Evolutionary conservation across 2,329 filamentous ascomycete species (phyloP).

Genomic region (Nigrospora oryzae): DNA sequence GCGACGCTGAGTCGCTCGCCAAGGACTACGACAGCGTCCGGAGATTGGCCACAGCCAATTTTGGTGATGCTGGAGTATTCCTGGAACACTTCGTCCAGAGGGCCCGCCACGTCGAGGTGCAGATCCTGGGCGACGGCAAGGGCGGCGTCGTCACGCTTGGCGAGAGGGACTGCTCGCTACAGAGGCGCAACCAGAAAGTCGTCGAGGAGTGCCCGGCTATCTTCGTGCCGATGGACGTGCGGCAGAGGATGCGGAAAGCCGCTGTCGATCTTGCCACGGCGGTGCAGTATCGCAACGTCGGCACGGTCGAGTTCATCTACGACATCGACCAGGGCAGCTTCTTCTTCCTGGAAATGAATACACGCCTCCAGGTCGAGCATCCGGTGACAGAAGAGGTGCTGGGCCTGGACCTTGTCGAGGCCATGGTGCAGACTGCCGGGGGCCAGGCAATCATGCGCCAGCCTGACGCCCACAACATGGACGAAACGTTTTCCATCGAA

Average conservation of each 20-base stretch:
- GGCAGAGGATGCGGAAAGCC: constrained; percentile 24
- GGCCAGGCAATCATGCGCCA: constrained; percentile 35
- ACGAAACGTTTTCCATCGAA: constrained; percentile 61
- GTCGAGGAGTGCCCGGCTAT: constrained; percentile 36
- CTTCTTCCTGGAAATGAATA: constrained; percentile 41
- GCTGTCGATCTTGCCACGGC: constrained; percentile 25
- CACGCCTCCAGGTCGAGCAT: constrained; percentile 40
- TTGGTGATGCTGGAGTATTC: constrained; percentile 30
- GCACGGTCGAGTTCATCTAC: constrained; percentile 36
- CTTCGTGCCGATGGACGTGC: constrained; percentile 19
- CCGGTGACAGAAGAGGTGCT: constrained; percentile 29
- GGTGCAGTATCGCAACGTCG: constrained; percentile 30
- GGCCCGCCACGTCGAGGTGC: constrained; percentile 39
- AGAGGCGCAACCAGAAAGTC: constrained; percentile 42
- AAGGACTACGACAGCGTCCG: constrained; percentile 26
- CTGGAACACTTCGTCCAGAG: constrained; percentile 31
- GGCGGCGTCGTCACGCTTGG: constrained; percentile 30
- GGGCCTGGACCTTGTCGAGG: constrained; percentile 27
- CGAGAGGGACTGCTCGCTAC: constrained; percentile 42
- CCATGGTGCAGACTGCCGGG: constrained; percentile 13
- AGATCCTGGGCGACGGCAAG: constrained; percentile 36
- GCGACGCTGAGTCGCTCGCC: constrained; percentile 18
- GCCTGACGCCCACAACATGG: constrained; percentile 19
- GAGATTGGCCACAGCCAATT: constrained; percentile 29
- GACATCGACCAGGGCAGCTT: constrained; percentile 26